phyloP scores from a whole-genome alignment of 257 asterid species.

The Jacaranda copaia region DNA sequence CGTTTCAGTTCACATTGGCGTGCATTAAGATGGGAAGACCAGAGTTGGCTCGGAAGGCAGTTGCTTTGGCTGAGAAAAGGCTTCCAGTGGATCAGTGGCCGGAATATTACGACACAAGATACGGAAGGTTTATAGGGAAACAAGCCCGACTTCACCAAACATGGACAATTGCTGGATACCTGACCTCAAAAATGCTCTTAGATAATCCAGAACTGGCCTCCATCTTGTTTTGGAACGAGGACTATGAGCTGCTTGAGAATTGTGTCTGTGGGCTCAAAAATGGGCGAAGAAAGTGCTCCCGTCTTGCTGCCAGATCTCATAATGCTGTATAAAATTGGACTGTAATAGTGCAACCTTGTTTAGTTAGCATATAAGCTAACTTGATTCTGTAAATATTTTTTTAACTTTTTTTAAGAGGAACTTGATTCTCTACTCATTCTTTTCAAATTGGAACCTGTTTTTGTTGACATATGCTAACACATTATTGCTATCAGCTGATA shows the following conservation, averaged over 20 bases:
- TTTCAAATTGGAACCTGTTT: background rate
- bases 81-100: constrained; percentile 81
- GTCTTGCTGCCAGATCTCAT: constrained; percentile 63
- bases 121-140: constrained; percentile 77
- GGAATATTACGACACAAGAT: constrained; percentile 83
- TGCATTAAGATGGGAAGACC: constrained; percentile 88
- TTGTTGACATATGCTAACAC: background rate
- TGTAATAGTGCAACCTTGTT: background rate
- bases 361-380: background rate
- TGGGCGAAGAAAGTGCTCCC: constrained; percentile 75
- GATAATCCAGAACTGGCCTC: constrained; percentile 76
- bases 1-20: constrained; percentile 86
- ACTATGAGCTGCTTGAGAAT: constrained; percentile 82
- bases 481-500: background rate
- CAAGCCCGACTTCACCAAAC: constrained; percentile 92
- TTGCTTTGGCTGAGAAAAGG: constrained; percentile 71
- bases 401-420: background rate
- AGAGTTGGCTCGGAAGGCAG: constrained; percentile 77
- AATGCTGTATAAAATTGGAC: constrained; percentile 3
- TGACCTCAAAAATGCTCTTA: constrained; percentile 80
- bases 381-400: background rate
- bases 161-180: constrained; percentile 89
- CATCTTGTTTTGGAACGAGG: constrained; percentile 81
- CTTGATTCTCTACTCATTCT: background rate
- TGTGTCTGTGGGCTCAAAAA: constrained; percentile 85